Evolutionary conservation across 805 yeast genomes (phyloP).

Genomic region (Allodekkera sacchari): DNA sequence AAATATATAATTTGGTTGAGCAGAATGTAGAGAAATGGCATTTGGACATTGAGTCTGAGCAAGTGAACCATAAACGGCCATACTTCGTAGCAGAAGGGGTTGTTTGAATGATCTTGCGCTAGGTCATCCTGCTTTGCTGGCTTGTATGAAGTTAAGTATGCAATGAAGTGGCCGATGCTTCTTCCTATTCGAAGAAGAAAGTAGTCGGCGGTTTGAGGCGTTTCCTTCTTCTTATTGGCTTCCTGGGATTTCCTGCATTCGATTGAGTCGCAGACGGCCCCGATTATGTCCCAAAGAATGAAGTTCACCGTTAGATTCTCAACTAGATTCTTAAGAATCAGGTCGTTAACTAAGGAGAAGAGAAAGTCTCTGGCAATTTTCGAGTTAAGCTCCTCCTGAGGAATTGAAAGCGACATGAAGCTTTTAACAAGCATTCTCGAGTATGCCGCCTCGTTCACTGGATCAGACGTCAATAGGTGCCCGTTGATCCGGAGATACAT

Average conservation of each 20-base stretch:
- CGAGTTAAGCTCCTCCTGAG: conserved; percentile 33
- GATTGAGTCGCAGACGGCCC: conserved; percentile 10
- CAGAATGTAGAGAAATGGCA: conserved; percentile 12
- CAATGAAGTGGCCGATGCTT: conserved; percentile 2
- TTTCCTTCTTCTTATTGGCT: too few relatives aligned
- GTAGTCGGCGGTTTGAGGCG: too few relatives aligned
- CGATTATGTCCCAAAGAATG: conserved; percentile 38
- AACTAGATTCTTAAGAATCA: conserved; percentile 31
- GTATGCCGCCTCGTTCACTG: conserved; percentile 24
- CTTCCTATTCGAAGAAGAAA: too few relatives aligned
- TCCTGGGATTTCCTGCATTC: too few relatives aligned
- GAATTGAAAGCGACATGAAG: conserved; percentile 29
- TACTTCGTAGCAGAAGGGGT: conserved; percentile 11
- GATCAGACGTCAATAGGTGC: conserved; percentile 16
- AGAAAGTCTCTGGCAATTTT: conserved; percentile 30
- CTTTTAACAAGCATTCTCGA: conserved; percentile 27
- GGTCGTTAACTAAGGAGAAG: conserved; percentile 32
- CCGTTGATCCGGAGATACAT: conserved; percentile 12
- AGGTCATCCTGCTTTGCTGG: not conserved
- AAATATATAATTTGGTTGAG: conserved; percentile 6
- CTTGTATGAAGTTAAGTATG: conserved; percentile 2
- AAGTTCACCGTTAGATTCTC: conserved; percentile 44
- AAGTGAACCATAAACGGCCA: conserved; percentile 16
- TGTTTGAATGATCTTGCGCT: not conserved
- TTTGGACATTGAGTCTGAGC: conserved; percentile 8